A percentile compares a stretch with the other conserved stretches of the same genome.
Conservation (phyloP, 2,329 filamentous ascomycete genomes). For the Scleromitrula shiraiana region DNA sequence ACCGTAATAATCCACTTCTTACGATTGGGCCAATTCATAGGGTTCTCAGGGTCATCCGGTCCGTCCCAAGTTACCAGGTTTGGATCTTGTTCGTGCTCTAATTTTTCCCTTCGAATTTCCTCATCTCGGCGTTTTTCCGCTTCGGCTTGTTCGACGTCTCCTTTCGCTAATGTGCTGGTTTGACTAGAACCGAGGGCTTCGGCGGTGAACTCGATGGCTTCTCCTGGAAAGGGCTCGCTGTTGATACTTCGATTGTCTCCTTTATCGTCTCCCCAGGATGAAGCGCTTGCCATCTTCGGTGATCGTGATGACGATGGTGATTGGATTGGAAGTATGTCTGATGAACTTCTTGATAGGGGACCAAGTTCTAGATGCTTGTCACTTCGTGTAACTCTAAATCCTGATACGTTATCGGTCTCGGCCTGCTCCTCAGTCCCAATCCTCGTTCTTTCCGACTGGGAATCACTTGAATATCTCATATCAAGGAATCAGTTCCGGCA, state of each 20-base stretch:
- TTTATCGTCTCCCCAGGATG: no score
- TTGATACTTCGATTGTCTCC: constrained; percentile 1
- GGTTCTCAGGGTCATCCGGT: constrained; percentile 11
- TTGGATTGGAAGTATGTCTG: no score
- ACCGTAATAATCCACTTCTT: constrained; percentile 24
- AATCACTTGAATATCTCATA: neutral
- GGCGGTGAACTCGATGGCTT: neutral
- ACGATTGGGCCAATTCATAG: constrained; percentile 16
- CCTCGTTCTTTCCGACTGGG: neutral
- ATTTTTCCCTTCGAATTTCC: neutral
- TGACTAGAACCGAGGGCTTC: neutral
- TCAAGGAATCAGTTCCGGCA: neutral
- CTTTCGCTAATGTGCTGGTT: constrained; percentile 1
- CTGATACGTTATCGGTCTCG: neutral
- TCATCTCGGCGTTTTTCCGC: neutral
- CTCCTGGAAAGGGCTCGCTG: neutral
- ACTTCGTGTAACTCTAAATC: no score
- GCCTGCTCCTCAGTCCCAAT: neutral
- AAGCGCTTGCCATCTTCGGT: neutral
- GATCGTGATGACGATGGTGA: no score
- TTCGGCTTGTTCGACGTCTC: neutral
- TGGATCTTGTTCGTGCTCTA: constrained; percentile 1
- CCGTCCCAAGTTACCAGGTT: constrained; percentile 13
- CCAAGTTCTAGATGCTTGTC: neutral
- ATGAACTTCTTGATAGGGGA: neutral